Evolutionary conservation across 2,329 filamentous ascomycete species (phyloP).

Genomic region (Paecilomyces dactylethromorphus): DNA sequence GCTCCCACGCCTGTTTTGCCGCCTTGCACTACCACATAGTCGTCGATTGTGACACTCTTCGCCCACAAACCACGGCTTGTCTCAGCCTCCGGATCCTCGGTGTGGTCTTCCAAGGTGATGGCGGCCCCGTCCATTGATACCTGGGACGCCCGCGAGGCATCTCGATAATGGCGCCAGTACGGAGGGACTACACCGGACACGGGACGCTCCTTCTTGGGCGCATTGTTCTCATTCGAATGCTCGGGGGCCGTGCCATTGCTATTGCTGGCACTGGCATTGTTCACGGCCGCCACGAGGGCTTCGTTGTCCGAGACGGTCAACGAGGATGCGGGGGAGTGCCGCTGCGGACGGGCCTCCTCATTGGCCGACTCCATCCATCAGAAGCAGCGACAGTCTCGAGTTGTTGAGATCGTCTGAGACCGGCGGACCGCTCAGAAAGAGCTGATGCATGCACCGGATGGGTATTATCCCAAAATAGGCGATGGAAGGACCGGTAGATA

Average conservation of each 20-base stretch:
- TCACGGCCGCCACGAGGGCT: slow-evolving; percentile 5
- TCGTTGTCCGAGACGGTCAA: slow-evolving; percentile 3
- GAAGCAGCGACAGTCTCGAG: slow-evolving; percentile 6
- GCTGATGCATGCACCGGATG: background rate
- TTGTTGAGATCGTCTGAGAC: background rate
- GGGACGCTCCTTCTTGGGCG: slow-evolving; percentile 15
- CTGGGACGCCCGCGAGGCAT: slow-evolving; percentile 34
- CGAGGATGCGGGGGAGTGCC: slow-evolving; percentile 16
- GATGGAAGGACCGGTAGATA: background rate
- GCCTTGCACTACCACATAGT: slow-evolving; percentile 56
- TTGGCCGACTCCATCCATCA: slow-evolving; percentile 38
- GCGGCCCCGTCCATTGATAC: slow-evolving; percentile 32
- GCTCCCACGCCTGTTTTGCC: slow-evolving; percentile 61
- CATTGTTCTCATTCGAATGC: background rate
- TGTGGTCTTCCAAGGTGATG: slow-evolving; percentile 60
- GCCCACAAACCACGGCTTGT: slow-evolving; percentile 57
- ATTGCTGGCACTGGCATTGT: slow-evolving; percentile 1
- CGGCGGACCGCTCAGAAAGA: background rate
- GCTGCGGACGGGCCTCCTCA: slow-evolving; percentile 28
- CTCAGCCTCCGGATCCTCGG: slow-evolving; percentile 50
- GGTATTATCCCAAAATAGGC: background rate
- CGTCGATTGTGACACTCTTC: slow-evolving; percentile 54
- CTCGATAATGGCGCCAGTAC: slow-evolving; percentile 40
- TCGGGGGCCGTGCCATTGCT: slow-evolving; percentile 7
- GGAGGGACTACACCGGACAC: slow-evolving; percentile 33